Percentiles rank a stretch among this genome's conserved stretches.
Evolutionary conservation across 305 asterid species (phyloP).

Genomic region (Fraxinus baroniana): DNA sequence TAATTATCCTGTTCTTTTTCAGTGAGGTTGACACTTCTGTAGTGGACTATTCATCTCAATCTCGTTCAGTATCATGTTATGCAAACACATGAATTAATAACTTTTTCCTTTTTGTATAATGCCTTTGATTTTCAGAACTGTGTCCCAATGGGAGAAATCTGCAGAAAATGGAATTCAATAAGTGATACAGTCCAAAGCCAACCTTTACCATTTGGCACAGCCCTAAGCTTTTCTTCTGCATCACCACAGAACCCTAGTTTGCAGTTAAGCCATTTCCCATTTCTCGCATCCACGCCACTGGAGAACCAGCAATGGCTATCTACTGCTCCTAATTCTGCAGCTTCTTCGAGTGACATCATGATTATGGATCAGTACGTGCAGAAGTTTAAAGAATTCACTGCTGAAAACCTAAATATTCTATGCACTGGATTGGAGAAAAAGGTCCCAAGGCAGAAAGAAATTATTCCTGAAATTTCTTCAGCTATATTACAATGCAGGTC

Average conservation of each 20-base stretch:
- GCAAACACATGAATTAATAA: not conserved
- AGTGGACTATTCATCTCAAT: not conserved
- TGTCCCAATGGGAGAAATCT: conserved; percentile 37
- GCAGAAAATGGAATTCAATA: conserved; percentile 59
- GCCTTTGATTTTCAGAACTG: conserved; percentile 33
- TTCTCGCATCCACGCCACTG: not conserved
- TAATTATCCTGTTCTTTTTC: not conserved
- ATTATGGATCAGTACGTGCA: conserved; percentile 41
- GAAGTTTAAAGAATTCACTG: conserved; percentile 64
- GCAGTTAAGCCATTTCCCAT: conserved; percentile 7
- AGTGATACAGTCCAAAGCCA: conserved; percentile 51
- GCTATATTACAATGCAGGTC: conserved; percentile 70
- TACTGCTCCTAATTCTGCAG: conserved; percentile 33
- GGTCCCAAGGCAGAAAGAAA: conserved; percentile 59
- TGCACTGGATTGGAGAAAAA: conserved; percentile 68
- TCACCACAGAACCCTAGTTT: conserved; percentile 31
- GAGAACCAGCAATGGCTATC: not conserved
- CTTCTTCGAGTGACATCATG: conserved; percentile 62
- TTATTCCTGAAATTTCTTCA: conserved; percentile 56
- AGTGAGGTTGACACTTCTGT: not conserved
- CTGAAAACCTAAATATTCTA: conserved; percentile 59
- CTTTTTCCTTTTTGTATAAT: conserved; percentile 10
- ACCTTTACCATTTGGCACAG: conserved; percentile 32
- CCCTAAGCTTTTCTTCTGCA: conserved; percentile 42
- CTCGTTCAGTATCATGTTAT: not conserved